Percentiles rank a stretch among this genome's conserved stretches.
Evolutionary conservation across 805 yeast species (phyloP).

Genomic region (Wickerhamiella kurtzmanii): DNA sequence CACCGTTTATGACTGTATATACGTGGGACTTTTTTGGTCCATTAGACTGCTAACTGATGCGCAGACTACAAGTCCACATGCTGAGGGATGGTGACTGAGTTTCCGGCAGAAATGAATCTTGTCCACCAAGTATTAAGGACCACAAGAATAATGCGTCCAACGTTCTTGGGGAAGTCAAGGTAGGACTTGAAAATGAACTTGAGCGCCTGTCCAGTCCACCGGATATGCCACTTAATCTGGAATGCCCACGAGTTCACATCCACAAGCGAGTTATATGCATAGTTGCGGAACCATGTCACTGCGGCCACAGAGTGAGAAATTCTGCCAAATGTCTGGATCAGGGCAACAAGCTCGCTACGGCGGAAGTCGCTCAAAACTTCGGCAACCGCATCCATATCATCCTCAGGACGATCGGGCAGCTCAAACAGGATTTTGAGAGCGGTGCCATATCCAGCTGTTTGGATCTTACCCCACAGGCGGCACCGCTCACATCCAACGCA

Average conservation of each 20-base stretch:
- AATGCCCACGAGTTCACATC: conserved; percentile 21
- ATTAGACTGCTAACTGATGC: too few relatives aligned
- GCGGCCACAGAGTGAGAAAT: conserved; percentile 72
- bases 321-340: conserved; percentile 85
- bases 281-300: conserved; percentile 45
- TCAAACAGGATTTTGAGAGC: conserved; percentile 85
- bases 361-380: conserved; percentile 45
- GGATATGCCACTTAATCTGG: conserved; percentile 39
- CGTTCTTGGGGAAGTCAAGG: conserved; percentile 49
- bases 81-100: conserved; percentile 1
- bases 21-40: too few relatives aligned
- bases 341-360: conserved; percentile 75
- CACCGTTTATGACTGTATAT: too few relatives aligned
- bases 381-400: conserved; percentile 31
- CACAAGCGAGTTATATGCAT: conserved; percentile 11
- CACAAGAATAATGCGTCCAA: conserved; percentile 38
- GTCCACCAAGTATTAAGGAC: conserved; percentile 55
- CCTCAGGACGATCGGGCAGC: conserved; percentile 38
- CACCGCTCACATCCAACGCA: conserved; percentile 98
- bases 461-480: conserved; percentile 95
- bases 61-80: conserved; percentile 7
- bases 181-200: conserved; percentile 56
- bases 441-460: conserved; percentile 95
- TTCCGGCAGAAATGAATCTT: conserved; percentile 42
- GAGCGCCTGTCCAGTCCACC: conserved; percentile 45